Evolutionary conservation across 306 rosid species (phyloP).

Genomic region (Potentilla sterilis): DNA sequence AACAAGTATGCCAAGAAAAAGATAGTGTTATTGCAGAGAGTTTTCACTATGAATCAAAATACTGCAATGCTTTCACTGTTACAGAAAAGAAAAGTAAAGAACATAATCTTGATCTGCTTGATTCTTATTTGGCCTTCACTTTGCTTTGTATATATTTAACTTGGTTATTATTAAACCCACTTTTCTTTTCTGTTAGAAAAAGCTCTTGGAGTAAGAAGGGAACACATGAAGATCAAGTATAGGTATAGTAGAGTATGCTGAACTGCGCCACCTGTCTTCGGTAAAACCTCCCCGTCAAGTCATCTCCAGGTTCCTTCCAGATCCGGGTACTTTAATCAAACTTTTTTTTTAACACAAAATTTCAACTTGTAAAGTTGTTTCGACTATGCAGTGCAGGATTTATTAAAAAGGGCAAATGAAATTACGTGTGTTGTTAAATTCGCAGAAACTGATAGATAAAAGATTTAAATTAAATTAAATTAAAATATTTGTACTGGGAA

Average conservation of each 20-base stretch:
- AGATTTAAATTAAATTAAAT: neutral
- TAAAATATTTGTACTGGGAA: neutral
- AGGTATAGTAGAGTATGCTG: neutral
- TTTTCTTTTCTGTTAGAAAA: neutral
- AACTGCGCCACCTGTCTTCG: neutral
- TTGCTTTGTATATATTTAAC: neutral
- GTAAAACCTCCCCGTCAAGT: conserved; percentile 6
- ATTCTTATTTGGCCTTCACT: neutral
- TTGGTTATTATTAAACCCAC: neutral
- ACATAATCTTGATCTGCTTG: neutral
- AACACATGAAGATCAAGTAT: neutral
- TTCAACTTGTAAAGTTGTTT: neutral
- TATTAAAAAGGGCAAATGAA: neutral
- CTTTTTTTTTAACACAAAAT: neutral
- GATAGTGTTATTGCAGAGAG: neutral
- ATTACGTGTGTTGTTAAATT: neutral
- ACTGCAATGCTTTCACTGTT: neutral
- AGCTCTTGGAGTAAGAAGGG: neutral
- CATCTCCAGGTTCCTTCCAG: neutral
- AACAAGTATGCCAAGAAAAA: neutral
- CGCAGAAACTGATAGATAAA: neutral
- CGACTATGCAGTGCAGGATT: neutral
- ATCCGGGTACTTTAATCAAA: neutral
- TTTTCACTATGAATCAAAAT: neutral
- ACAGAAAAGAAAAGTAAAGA: neutral